A percentile compares a stretch with the other conserved stretches of the same genome.
These are phyloP conservation scores for Exobasidium rhododendri DNA, from an alignment of 1,284 basidiomycete genomes.

Conservation along the genomic window DNA sequence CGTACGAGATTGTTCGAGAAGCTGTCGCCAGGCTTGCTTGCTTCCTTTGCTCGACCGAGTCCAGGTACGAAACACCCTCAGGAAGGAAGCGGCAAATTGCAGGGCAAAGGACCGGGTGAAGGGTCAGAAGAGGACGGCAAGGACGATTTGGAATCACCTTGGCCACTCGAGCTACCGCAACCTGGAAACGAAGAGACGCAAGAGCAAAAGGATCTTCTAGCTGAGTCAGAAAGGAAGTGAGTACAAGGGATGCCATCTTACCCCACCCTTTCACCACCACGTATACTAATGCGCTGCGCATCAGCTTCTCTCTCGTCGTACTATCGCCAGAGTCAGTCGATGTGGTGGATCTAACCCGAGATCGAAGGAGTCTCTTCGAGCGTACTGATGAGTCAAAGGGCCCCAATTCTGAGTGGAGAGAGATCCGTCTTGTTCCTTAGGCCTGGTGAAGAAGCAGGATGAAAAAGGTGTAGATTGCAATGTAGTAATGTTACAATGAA, in stretches of 20 bases:
- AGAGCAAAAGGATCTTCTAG: constrained; percentile 41
- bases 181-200: constrained; percentile 46
- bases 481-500: constrained; percentile 1
- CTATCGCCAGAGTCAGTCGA: constrained; percentile 53
- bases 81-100: background rate
- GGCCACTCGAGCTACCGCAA: constrained; percentile 42
- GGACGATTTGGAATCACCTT: constrained; percentile 21
- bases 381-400: constrained; percentile 20
- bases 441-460: background rate
- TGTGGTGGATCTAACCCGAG: constrained; percentile 45
- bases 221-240: constrained; percentile 41
- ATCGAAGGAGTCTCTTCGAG: constrained; percentile 45
- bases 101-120: constrained; percentile 10
- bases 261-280: background rate
- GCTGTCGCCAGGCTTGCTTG: constrained; percentile 51
- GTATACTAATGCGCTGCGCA: too few relatives aligned
- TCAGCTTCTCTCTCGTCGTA: constrained; percentile 49
- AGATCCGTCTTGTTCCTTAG: constrained; percentile 47
- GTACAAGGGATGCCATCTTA: constrained; percentile 10
- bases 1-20: constrained; percentile 53
- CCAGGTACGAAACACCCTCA: constrained; percentile 49
- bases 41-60: constrained; percentile 54
- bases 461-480: background rate
- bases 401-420: constrained; percentile 36
- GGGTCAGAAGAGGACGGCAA: constrained; percentile 1